Conservation (phyloP, 371 early-diverging fungal genomes). For the Mucor plumbeus region DNA sequence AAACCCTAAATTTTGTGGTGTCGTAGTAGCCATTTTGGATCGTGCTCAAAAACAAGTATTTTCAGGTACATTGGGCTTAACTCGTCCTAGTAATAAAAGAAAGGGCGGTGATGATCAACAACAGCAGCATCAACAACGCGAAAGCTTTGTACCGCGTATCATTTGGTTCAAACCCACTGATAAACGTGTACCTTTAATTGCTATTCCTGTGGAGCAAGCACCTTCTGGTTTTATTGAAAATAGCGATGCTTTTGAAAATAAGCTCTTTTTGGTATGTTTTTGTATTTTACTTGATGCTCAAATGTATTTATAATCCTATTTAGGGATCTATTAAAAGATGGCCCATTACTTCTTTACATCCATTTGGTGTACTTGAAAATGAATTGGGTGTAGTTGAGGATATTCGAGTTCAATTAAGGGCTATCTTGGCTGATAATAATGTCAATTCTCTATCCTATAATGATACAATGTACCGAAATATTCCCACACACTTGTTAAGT, state of each 20-base stretch:
- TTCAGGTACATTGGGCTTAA: constrained; percentile 62
- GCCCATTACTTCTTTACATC: constrained; percentile 74
- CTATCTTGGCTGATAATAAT: constrained; percentile 70
- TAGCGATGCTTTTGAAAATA: constrained; percentile 58
- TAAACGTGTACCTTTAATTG: constrained; percentile 78
- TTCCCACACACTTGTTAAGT: constrained; percentile 54
- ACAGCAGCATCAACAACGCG: constrained; percentile 15
- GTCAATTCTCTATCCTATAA: constrained; percentile 57
- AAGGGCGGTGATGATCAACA: constrained; percentile 35
- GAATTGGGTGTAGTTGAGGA: constrained; percentile 71
- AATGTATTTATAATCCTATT: too few relatives aligned
- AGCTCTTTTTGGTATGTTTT: constrained; percentile 56
- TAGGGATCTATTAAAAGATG: constrained; percentile 73
- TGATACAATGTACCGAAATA: constrained; percentile 51
- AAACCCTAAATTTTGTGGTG: constrained; percentile 66
- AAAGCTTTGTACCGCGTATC: constrained; percentile 48
- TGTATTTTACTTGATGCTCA: not conserved
- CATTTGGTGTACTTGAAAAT: constrained; percentile 69
- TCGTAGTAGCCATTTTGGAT: constrained; percentile 68
- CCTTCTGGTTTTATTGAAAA: constrained; percentile 69
- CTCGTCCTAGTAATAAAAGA: constrained; percentile 62
- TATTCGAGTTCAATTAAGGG: constrained; percentile 69
- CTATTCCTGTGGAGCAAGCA: constrained; percentile 73
- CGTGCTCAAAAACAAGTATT: constrained; percentile 66
- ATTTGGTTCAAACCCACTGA: constrained; percentile 91